Evolutionary conservation across 768 basidiomycete species (phyloP).

Genomic region (Mycena galericulata): DNA sequence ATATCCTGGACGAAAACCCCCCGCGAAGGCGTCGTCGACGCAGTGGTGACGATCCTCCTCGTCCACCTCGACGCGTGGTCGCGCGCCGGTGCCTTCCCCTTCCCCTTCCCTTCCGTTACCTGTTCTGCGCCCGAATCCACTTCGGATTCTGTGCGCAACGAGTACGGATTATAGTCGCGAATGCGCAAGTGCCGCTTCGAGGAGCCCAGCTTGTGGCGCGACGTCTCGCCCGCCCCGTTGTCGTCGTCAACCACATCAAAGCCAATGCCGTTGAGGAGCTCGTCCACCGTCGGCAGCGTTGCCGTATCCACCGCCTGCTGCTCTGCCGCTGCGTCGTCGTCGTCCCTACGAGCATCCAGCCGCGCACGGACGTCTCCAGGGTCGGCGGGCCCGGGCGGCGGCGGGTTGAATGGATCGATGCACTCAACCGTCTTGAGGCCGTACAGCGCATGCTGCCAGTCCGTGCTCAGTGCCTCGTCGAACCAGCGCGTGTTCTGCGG

Average conservation of each 20-base stretch:
- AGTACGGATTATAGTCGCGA: slow-evolving; percentile 54
- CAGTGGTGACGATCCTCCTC: slow-evolving; percentile 53
- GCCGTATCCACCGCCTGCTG: slow-evolving; percentile 18
- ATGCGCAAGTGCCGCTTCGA: slow-evolving; percentile 45
- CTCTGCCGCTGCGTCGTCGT: background rate
- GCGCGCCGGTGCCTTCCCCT: slow-evolving; percentile 37
- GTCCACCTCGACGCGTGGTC: slow-evolving; percentile 42
- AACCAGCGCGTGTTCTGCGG: slow-evolving; percentile 67
- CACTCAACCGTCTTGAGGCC: slow-evolving; percentile 64
- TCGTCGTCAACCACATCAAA: slow-evolving; percentile 28
- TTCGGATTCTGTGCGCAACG: slow-evolving; percentile 34
- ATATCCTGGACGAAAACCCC: slow-evolving; percentile 62
- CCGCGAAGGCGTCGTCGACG: slow-evolving; percentile 55
- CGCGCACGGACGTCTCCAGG: slow-evolving; percentile 11
- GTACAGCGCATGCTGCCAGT: slow-evolving; percentile 68
- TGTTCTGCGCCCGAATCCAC: slow-evolving; percentile 9
- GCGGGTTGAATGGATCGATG: slow-evolving; percentile 40
- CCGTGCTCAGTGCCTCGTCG: slow-evolving; percentile 59
- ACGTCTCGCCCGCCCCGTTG: background rate
- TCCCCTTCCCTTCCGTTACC: slow-evolving; percentile 34
- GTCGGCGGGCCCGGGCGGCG: slow-evolving; percentile 15
- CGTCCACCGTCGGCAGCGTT: slow-evolving; percentile 27
- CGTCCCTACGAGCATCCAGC: slow-evolving; percentile 16
- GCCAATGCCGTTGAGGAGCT: slow-evolving; percentile 28
- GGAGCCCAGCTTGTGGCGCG: slow-evolving; percentile 5